Conservation (phyloP, 441 rosid species). For the Raphanus hybrid region DNA sequence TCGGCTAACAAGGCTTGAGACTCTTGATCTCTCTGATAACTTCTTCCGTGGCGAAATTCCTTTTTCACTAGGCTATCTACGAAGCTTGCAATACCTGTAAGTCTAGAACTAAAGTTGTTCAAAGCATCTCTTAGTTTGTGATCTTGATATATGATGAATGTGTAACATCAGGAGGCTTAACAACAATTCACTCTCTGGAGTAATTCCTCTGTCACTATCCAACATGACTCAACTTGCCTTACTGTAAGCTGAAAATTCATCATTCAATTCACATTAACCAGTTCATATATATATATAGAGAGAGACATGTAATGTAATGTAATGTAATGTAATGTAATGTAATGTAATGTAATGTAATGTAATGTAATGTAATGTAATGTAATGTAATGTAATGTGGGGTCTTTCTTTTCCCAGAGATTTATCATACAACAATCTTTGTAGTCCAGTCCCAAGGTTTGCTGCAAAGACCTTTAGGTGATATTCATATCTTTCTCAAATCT, state of each 20-base stretch:
- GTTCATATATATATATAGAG: not conserved
- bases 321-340: not conserved
- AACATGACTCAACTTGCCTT: slow-evolving; percentile 87
- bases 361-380: not conserved
- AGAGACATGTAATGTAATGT: slow-evolving; percentile 2
- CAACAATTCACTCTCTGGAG: slow-evolving; percentile 84
- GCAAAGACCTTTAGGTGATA: slow-evolving; percentile 91
- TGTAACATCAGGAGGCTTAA: slow-evolving; percentile 75
- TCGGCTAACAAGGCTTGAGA: slow-evolving; percentile 73
- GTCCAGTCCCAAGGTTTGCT: slow-evolving; percentile 83
- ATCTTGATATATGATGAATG: slow-evolving; percentile 19
- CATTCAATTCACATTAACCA: slow-evolving; percentile 1
- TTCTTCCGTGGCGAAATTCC: slow-evolving; percentile 75
- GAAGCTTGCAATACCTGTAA: slow-evolving; percentile 83
- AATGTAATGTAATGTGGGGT: not conserved
- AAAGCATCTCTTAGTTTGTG: not conserved
- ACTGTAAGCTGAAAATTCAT: slow-evolving; percentile 65
- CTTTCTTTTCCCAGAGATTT: slow-evolving; percentile 66
- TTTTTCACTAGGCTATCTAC: slow-evolving; percentile 58
- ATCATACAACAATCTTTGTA: slow-evolving; percentile 92
- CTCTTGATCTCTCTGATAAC: slow-evolving; percentile 90
- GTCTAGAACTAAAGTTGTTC: slow-evolving; percentile 20
- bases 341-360: not conserved
- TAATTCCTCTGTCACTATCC: slow-evolving; percentile 66
- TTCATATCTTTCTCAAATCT: slow-evolving; percentile 25